Evolutionary conservation across 768 basidiomycete species (phyloP).

Genomic region (Lentinula detonsa): DNA sequence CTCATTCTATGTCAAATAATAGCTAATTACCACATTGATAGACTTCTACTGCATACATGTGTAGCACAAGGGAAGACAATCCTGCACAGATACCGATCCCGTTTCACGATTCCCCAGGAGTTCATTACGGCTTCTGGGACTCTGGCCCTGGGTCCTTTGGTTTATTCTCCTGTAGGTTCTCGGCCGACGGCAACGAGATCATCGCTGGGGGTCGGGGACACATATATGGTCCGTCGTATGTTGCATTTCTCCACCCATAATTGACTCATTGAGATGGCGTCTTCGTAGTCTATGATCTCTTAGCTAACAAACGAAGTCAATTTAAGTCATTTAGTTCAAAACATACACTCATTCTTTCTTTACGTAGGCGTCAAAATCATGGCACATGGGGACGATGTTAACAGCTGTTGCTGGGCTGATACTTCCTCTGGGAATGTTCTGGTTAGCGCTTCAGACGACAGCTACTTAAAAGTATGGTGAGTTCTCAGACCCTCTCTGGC

Average conservation of each 20-base stretch:
- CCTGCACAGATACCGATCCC: constrained; percentile 56
- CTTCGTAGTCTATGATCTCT: constrained; percentile 79
- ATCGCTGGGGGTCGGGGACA: constrained; percentile 87
- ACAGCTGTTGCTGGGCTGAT: constrained; percentile 96
- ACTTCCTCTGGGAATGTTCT: constrained; percentile 89
- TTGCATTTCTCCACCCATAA: not conserved
- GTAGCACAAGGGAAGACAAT: constrained; percentile 60
- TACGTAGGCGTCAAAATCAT: constrained; percentile 53
- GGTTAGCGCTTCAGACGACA: constrained; percentile 93
- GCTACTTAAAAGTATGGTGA: constrained; percentile 92
- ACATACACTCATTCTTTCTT: not conserved
- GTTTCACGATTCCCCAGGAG: constrained; percentile 42
- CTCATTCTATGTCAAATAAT: not conserved
- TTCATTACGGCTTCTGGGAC: constrained; percentile 22
- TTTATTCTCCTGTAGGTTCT: constrained; percentile 94
- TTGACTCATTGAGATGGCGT: not conserved
- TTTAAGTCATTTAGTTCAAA: not conserved
- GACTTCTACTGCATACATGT: constrained; percentile 72
- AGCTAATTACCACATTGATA: constrained; percentile 21
- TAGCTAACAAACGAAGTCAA: constrained; percentile 61
- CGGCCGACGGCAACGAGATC: constrained; percentile 93
- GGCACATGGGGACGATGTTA: constrained; percentile 91
- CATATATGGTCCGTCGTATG: constrained; percentile 50
- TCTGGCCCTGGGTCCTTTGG: constrained; percentile 48
- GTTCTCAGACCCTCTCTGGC: constrained; percentile 35